Evolutionary conservation across 116 monocot species (phyloP), one percentile per base, ranked within the genome.

Genomic region (Zostera marina): DNA sequence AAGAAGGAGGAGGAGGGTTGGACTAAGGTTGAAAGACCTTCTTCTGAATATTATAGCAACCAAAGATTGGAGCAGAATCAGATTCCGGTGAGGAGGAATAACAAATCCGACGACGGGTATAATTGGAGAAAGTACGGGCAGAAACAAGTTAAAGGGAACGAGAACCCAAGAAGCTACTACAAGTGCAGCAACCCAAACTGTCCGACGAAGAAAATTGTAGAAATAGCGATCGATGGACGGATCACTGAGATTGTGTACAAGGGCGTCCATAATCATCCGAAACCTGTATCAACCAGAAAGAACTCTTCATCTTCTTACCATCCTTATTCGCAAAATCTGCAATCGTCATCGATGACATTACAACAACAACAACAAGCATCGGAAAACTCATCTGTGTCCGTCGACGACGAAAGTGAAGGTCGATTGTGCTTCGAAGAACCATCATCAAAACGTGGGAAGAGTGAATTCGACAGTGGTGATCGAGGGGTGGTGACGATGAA

Each of bases 111-210:
- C 7, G 93, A 93, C 39, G 88, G 93, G 11, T 88, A 88, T 66
- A 93, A 93, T 56, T 94, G 94, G 94, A 74, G 94, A 58, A 94
- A 94, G 42, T 94, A 94, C 41, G 94, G 94, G 69, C 94, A 94
- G 69, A 94, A 94, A 58, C 81, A 84, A 58, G 94, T 94, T 45
- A 94, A 94, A 54, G 94, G 88, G 41, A 88, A 82, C 55, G 94
- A 79, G 68, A 87, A 94, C 41, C 94, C 94, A 0, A 57, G 94
- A 22, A 88, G 88, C 66, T 94, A 94, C 69, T 94, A 84, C 77
- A 94, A 85, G 73, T 94, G 94, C 81, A 84, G 84, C 0, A 68
- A 53, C 59, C 81, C 84, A 19, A 79, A 44, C 39, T 88, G 88
- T 58, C 77, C 84, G 5, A 79, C 81, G 3, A 94, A 88, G 77